Evolutionary conservation across 169 alveolate species (phyloP).

Genomic region (Prorocentrum cordatum): DNA sequence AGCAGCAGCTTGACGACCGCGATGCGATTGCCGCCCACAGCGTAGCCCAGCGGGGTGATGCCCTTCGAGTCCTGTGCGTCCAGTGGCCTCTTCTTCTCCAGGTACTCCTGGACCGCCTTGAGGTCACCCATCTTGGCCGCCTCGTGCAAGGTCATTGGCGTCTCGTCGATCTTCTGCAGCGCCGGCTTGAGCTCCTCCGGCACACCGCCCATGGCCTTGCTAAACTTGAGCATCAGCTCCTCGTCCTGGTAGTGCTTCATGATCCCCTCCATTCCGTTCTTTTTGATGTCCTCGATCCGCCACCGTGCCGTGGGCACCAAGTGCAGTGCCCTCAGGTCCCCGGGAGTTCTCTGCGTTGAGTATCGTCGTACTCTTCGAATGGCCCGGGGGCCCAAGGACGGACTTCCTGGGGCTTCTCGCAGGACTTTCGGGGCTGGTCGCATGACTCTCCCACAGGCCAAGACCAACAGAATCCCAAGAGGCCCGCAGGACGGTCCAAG

Average conservation of each 20-base stretch:
- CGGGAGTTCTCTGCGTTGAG: too few relatives aligned
- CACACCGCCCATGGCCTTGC: conserved; percentile 52
- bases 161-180: conserved; percentile 42
- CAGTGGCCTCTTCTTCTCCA: conserved; percentile 12
- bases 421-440: too few relatives aligned
- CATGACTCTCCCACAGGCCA: too few relatives aligned
- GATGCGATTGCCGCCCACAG: conserved; percentile 51
- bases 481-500: too few relatives aligned
- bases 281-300: conserved; percentile 55
- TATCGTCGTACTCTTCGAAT: too few relatives aligned
- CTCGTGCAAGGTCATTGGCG: conserved; percentile 45
- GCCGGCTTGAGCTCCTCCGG: conserved; percentile 12
- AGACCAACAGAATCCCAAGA: too few relatives aligned
- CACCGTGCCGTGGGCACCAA: too few relatives aligned
- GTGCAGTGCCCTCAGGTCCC: too few relatives aligned
- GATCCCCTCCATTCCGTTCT: conserved; percentile 34
- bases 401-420: too few relatives aligned
- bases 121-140: conserved; percentile 62
- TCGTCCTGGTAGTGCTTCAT: conserved; percentile 43
- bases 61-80: conserved; percentile 47
- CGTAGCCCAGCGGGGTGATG: conserved; percentile 51
- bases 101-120: not conserved
- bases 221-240: conserved; percentile 31
- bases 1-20: conserved; percentile 39
- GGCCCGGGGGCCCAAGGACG: too few relatives aligned